Conservation (phyloP, 179 eudicot genomes). For the Nepenthes alata region DNA sequence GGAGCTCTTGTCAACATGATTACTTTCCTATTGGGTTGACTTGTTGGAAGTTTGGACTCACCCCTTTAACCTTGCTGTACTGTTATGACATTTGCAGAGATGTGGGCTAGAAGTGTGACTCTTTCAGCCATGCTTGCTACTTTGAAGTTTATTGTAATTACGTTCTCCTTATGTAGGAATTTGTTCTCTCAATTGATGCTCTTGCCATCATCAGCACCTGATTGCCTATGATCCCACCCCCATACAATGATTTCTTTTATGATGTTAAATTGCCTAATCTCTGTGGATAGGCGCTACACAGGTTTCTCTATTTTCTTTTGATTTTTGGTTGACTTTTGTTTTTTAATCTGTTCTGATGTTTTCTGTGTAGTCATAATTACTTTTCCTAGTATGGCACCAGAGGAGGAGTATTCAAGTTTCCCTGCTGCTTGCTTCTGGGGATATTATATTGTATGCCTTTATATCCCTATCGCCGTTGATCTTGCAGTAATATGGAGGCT, state of each 20-base stretch:
- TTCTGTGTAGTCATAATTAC: not conserved
- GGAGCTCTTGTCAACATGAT: constrained; percentile 77
- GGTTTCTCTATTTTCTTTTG: too few relatives aligned
- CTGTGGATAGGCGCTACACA: not conserved
- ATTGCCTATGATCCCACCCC: constrained; percentile 3
- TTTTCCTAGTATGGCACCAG: constrained; percentile 3
- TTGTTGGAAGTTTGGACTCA: constrained; percentile 97
- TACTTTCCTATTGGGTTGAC: constrained; percentile 61
- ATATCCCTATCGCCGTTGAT: constrained; percentile 9
- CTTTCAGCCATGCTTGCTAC: constrained; percentile 10
- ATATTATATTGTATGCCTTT: not conserved
- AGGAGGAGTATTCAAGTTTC: not conserved
- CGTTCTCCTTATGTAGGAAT: constrained; percentile 26
- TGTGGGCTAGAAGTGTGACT: constrained; percentile 18
- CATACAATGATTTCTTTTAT: constrained; percentile 8
- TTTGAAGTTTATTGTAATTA: not conserved
- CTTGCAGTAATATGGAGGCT: constrained; percentile 13
- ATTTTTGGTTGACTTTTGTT: not conserved
- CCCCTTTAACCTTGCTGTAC: constrained; percentile 83
- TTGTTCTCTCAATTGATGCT: constrained; percentile 18
- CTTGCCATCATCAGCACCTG: constrained; percentile 18
- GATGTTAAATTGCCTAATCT: constrained; percentile 1
- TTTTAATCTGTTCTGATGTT: constrained; percentile 9
- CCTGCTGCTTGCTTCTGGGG: constrained; percentile 6
- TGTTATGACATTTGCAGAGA: constrained; percentile 82